These are phyloP conservation scores for Grosmannia clavigera DNA, from an alignment of 2,329 filamentous ascomycete species.

Conservation along the genomic window DNA sequence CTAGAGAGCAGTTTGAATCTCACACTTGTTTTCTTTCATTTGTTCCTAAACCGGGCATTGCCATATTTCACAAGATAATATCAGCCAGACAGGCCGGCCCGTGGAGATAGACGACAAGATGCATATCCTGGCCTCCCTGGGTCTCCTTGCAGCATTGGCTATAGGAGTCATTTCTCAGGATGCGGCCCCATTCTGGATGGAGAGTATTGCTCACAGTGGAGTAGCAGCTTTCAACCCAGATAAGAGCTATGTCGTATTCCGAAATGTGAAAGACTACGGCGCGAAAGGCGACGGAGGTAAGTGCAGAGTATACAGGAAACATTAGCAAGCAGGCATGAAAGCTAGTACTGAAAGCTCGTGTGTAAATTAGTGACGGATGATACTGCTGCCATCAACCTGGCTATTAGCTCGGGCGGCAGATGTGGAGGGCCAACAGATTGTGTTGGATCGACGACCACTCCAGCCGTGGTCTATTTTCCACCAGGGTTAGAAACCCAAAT, in stretches of 20 bases:
- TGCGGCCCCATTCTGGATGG: conserved; percentile 25
- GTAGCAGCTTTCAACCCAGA: conserved; percentile 32
- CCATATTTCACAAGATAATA: background rate
- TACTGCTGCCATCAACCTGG: conserved; percentile 55
- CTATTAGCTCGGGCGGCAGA: conserved; percentile 35
- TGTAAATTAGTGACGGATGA: conserved; percentile 46
- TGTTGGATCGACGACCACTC: conserved; percentile 11
- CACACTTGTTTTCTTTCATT: background rate
- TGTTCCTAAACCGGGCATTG: background rate
- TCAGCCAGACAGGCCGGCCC: background rate
- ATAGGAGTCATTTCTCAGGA: conserved; percentile 9
- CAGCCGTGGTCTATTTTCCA: conserved; percentile 14
- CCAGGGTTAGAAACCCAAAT: conserved; percentile 5
- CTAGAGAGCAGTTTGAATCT: background rate
- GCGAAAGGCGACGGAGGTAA: conserved; percentile 56
- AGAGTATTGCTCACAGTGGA: conserved; percentile 32
- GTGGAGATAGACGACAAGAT: background rate
- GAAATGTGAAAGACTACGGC: conserved; percentile 27
- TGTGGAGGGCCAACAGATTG: conserved; percentile 17
- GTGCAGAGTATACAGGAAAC: background rate
- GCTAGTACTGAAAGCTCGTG: background rate
- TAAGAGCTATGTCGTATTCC: conserved; percentile 14
- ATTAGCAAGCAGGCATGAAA: background rate
- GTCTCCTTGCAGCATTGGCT: background rate
- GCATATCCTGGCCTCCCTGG: background rate